A percentile compares a stretch with the other conserved stretches of the same genome.
Evolutionary conservation across 2,329 filamentous ascomycete genomes (phyloP).

Genomic region (Fusarium staphyleae): DNA sequence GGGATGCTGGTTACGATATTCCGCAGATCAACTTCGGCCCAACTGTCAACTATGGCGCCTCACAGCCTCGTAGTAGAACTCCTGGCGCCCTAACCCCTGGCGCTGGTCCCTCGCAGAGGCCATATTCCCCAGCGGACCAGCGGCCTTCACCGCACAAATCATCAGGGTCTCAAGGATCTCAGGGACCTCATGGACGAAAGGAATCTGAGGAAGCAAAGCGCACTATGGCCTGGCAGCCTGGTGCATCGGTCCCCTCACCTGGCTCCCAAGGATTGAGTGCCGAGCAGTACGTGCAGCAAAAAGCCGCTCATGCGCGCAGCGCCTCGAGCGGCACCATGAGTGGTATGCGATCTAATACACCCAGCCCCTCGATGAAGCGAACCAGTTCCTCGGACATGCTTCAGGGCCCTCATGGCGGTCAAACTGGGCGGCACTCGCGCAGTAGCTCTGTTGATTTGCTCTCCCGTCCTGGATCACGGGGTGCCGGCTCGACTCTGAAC

Average conservation of each 20-base stretch:
- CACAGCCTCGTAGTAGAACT: constrained; percentile 45
- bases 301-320: constrained; percentile 69
- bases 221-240: constrained; percentile 82
- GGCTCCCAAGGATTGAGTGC: constrained; percentile 67
- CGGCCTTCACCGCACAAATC: constrained; percentile 35
- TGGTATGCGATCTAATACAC: constrained; percentile 35
- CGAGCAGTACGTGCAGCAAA: constrained; percentile 85
- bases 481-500: constrained; percentile 59
- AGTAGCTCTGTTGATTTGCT: constrained; percentile 57
- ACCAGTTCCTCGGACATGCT: constrained; percentile 52
- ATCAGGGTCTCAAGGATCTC: constrained; percentile 34
- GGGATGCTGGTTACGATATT: constrained; percentile 59
- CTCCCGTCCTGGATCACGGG: constrained; percentile 64
- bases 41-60: constrained; percentile 70
- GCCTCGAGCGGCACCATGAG: constrained; percentile 58
- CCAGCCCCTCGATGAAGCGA: constrained; percentile 48
- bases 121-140: constrained; percentile 45
- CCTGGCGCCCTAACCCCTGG: constrained; percentile 28
- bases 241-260: constrained; percentile 59
- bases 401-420: constrained; percentile 30
- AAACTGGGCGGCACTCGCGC: constrained; percentile 46
- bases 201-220: constrained; percentile 64
- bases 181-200: constrained; percentile 51
- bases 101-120: constrained; percentile 34
- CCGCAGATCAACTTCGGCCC: constrained; percentile 86